phyloP scores from a whole-genome alignment of 1,284 basidiomycete species.

The Rhodotorula sp. region DNA sequence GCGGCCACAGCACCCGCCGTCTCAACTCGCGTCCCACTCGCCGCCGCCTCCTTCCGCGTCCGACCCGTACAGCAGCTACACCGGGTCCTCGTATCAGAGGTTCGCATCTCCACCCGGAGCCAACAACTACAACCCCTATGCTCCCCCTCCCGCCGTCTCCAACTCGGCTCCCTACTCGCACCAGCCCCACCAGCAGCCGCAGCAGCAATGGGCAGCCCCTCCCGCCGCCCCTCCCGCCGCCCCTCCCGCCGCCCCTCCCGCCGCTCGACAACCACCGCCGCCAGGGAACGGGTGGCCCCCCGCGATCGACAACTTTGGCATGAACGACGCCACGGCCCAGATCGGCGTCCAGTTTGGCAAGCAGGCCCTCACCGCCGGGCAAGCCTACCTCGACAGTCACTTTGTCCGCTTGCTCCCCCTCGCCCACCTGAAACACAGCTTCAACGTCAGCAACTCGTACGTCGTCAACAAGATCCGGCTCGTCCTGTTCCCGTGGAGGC shows the following conservation, averaged over 20 bases:
- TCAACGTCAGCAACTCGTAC: slow-evolving; percentile 95
- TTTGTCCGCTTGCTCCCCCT: slow-evolving; percentile 73
- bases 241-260: too few relatives aligned
- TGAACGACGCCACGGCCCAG: slow-evolving; percentile 91
- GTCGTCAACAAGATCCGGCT: slow-evolving; percentile 86
- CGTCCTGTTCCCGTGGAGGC: slow-evolving; percentile 93
- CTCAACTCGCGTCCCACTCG: slow-evolving; percentile 28
- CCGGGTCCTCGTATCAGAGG: slow-evolving; percentile 35
- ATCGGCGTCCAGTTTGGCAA: slow-evolving; percentile 95
- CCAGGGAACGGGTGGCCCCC: too few relatives aligned
- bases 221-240: too few relatives aligned
- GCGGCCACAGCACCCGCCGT: slow-evolving; percentile 33
- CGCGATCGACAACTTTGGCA: slow-evolving; percentile 37
- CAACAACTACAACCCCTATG: slow-evolving; percentile 6
- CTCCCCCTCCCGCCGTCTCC: slow-evolving; percentile 5
- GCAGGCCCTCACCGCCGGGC: slow-evolving; percentile 86
- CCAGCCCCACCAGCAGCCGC: slow-evolving; percentile 4
- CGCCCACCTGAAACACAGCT: slow-evolving; percentile 81
- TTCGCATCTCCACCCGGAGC: slow-evolving; percentile 37
- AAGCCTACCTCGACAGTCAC: slow-evolving; percentile 94
- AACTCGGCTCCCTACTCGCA: slow-evolving; percentile 4
- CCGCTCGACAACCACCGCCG: too few relatives aligned
- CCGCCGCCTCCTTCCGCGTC: slow-evolving; percentile 17
- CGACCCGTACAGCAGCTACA: not conserved
- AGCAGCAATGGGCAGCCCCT: not conserved